Percentiles rank a stretch among this genome's conserved stretches.
Conservation (phyloP, 768 basidiomycete species). For the Termitomyces sp. region DNA sequence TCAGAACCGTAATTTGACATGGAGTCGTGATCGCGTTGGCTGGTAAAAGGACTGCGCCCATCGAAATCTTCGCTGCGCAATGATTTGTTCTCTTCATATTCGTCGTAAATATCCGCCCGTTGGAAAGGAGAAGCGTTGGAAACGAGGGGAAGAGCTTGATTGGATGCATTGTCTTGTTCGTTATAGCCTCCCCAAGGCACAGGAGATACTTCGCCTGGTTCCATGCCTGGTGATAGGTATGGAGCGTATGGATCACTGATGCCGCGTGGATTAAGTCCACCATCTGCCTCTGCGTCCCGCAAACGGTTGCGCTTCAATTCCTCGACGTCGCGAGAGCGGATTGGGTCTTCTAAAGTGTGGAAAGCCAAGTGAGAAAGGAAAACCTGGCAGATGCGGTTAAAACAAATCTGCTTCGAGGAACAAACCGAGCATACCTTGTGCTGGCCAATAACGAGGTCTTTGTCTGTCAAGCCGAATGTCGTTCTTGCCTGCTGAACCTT, state of each 20-base stretch:
- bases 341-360: conserved; percentile 82
- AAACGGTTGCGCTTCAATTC: conserved; percentile 81
- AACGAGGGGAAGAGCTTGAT: conserved; percentile 80
- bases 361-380: conserved; percentile 86
- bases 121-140: conserved; percentile 80
- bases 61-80: conserved; percentile 78
- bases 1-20: conserved; percentile 86
- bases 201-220: conserved; percentile 30
- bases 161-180: conserved; percentile 60
- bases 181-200: conserved; percentile 37
- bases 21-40: conserved; percentile 71
- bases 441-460: conserved; percentile 77
- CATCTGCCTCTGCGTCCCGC: conserved; percentile 72
- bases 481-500: conserved; percentile 56
- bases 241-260: conserved; percentile 74
- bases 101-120: conserved; percentile 69
- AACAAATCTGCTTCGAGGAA: not conserved
- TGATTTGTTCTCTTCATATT: conserved; percentile 74
- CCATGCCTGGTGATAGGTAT: conserved; percentile 53
- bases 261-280: conserved; percentile 56
- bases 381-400: conserved; percentile 46
- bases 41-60: conserved; percentile 72
- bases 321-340: conserved; percentile 80
- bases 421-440: conserved; percentile 59
- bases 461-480: conserved; percentile 56